Percentiles rank a stretch among this genome's conserved stretches.
phyloP scores from a whole-genome alignment of 2,329 filamentous ascomycete species.

The Aureobasidium sp. region DNA sequence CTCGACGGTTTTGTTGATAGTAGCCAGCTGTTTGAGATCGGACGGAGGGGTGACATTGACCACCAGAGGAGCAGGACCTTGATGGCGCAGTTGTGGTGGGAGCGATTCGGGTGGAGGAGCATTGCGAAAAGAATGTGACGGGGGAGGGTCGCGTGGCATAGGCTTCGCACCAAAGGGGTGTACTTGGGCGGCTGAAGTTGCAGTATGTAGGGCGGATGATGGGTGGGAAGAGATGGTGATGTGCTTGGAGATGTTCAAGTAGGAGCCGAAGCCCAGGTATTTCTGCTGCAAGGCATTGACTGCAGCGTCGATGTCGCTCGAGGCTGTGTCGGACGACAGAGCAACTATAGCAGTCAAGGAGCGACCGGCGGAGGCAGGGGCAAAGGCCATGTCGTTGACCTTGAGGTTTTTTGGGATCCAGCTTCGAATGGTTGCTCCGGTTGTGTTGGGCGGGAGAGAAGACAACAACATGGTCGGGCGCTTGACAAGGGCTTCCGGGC shows the following conservation, averaged over 20 bases:
- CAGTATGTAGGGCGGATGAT: conserved; percentile 43
- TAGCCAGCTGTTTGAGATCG: conserved; percentile 68
- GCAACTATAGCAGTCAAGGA: conserved; percentile 73
- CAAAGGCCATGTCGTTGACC: conserved; percentile 70
- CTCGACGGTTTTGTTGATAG: conserved; percentile 86
- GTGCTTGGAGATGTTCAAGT: conserved; percentile 67
- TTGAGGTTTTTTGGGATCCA: conserved; percentile 49
- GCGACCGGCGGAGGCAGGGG: conserved; percentile 33
- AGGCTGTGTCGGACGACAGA: conserved; percentile 70
- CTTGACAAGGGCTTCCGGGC: conserved; percentile 18
- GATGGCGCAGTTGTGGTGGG: conserved; percentile 49
- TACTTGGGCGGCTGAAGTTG: background rate
- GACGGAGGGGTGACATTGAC: conserved; percentile 57
- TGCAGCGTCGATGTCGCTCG: conserved; percentile 72
- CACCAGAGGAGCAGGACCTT: conserved; percentile 41
- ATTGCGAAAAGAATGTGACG: conserved; percentile 37
- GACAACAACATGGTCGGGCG: conserved; percentile 48
- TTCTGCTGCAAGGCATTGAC: conserved; percentile 73
- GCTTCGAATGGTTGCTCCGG: conserved; percentile 43
- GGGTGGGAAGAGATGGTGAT: conserved; percentile 10
- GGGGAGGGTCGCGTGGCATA: conserved; percentile 35
- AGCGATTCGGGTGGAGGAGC: conserved; percentile 46
- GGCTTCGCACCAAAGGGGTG: conserved; percentile 68
- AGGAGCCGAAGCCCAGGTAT: conserved; percentile 79
- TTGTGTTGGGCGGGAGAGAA: conserved; percentile 47